These are phyloP conservation scores for Scheffersomyces cryptocercus DNA, from an alignment of 1,139 yeast genomes.

Conservation along the genomic window DNA sequence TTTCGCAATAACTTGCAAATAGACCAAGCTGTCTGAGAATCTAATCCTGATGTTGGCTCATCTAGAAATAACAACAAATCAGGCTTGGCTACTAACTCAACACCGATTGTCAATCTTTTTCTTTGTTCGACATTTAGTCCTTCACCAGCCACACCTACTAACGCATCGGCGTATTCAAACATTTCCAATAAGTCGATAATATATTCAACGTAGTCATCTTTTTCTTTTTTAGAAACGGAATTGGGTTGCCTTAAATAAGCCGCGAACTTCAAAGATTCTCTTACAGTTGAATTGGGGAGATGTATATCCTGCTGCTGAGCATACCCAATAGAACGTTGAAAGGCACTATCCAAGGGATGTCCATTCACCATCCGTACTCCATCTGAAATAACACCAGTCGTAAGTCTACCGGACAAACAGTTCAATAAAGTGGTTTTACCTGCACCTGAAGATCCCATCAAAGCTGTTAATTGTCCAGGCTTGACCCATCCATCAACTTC, in stretches of 20 bases:
- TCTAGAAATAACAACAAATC: constrained; percentile 36
- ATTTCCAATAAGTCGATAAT: constrained; percentile 39
- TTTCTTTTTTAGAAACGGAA: constrained; percentile 27
- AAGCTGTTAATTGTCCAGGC: constrained; percentile 48
- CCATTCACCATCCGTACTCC: constrained; percentile 42
- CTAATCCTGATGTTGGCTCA: constrained; percentile 44
- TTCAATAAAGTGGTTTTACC: constrained; percentile 37
- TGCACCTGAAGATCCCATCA: constrained; percentile 37
- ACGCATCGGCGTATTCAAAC: constrained; percentile 35
- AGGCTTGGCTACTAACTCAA: constrained; percentile 43
- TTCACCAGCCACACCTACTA: constrained; percentile 42
- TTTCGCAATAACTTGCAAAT: constrained; percentile 43
- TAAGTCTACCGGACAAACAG: constrained; percentile 34
- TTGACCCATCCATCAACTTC: constrained; percentile 46
- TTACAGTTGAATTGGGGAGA: constrained; percentile 36
- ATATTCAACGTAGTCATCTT: constrained; percentile 37
- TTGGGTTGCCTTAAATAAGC: constrained; percentile 40
- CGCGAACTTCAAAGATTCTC: constrained; percentile 38
- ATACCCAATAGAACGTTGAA: constrained; percentile 44
- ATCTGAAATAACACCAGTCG: constrained; percentile 33
- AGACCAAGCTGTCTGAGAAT: constrained; percentile 48
- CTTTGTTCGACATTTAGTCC: constrained; percentile 42
- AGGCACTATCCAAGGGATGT: constrained; percentile 31
- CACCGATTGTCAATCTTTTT: constrained; percentile 39
- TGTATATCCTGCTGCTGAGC: constrained; percentile 44